Evolutionary conservation across 768 basidiomycete species (phyloP), one percentile per base, ranked within the genome.

Genomic region (Amanita jacksonii): DNA sequence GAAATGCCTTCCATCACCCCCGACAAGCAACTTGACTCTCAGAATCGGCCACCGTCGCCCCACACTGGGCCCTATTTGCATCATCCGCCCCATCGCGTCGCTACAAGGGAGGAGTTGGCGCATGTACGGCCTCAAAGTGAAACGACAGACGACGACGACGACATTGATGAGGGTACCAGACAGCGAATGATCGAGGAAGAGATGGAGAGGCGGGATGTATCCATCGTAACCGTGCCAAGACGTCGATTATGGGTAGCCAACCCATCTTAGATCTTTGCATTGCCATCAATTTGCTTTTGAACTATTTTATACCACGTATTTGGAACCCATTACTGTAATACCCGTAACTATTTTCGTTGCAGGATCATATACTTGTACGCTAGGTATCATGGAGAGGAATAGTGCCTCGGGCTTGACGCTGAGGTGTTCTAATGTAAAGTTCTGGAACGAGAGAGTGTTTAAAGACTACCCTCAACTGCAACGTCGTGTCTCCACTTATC

Each of bases 401-500:
- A 28, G 6, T 28, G 12, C 12, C 27, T 28, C 27, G 12, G 27
- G 7, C 27, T 12, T 12, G 12, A 28, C n/a, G 27, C 10, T 22
- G 34, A 18, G 27, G 23, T 24, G 20, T 24, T 30, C n/a, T 37
- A 31, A 19, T 36, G 34, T 36, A 44, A 33, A 32, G 5, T 36
- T 30, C 32, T 25, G 18, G 36, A 23, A 36, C 12, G 7, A 23
- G 7, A 15, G 5, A 35, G 15, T 20, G 6, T 22, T 33, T 34
- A 40, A 16, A 9, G 46, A 32, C 3, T 68, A n/a, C 79, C 81
- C 51, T 84, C 84, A 8, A 82, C 76, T 13, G 75, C 78, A 35
- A 90, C 84, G 52, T 85, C 77, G 49, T 73, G 78, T 51, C 87
- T 76, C 87, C 87, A 90, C 48, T 74, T 74, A 58, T 90, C 87